These are phyloP conservation scores for Quercus engelmannii DNA, from an alignment of 306 rosid species.

Conservation along the genomic window DNA sequence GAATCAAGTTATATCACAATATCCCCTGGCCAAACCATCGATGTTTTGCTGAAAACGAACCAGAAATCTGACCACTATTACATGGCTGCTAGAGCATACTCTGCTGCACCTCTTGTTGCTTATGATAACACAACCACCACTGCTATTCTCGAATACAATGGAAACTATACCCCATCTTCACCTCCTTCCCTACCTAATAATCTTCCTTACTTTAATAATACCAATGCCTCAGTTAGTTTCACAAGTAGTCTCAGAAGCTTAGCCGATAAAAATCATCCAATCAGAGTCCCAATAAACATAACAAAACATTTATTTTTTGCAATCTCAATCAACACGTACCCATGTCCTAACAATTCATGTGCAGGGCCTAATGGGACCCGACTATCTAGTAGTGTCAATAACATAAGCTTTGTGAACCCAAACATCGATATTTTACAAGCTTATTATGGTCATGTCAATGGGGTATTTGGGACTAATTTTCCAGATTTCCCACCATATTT, in stretches of 20 bases:
- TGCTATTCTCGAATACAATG: conserved; percentile 11
- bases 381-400: no score
- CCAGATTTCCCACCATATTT: no score
- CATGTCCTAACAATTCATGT: no score
- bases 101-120: neutral
- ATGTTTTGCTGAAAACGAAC: conserved; percentile 22
- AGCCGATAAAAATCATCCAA: conserved; percentile 25
- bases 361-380: no score
- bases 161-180: neutral
- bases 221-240: conserved; percentile 23
- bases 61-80: conserved; percentile 16
- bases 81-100: conserved; percentile 25
- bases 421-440: no score
- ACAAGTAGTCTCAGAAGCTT: conserved; percentile 33
- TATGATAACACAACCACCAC: conserved; percentile 28
- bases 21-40: conserved; percentile 30
- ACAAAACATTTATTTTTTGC: no score
- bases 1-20: conserved; percentile 8
- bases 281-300: conserved; percentile 25
- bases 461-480: no score
- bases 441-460: no score
- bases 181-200: neutral
- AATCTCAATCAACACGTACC: no score
- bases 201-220: conserved; percentile 27
- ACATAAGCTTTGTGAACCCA: no score